Base-by-base conservation (phyloP, 2,329 filamentous ascomycete species). In the Fusarium duplospermum region DNA sequence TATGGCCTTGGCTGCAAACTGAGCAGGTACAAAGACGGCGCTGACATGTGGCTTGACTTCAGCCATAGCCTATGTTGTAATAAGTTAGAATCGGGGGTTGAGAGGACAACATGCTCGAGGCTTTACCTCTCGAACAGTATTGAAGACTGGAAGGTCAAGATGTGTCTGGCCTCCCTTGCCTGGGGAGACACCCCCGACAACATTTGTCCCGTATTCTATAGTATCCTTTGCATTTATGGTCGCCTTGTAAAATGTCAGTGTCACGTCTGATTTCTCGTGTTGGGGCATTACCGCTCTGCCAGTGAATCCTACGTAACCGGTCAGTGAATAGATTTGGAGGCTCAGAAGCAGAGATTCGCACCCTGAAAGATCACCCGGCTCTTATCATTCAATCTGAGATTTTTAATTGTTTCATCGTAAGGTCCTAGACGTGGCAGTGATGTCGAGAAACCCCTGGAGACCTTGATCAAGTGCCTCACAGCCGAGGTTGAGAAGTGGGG, bases 21-120 rank as follows among this genome's bases (percentile, higher is more conserved):
- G 87, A 2, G 92, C 92, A 0, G 92, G 91, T 0, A 94, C 92
- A 71, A 93, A 94, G n/a, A 94, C 91, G 2, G 91, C 91, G 10
- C 90, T 93, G 11, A 91, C 92, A 80, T 93, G 89, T 1, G 92
- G 92, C 6, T 81, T 80, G 7, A 83, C 77, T 4, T 75, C 22
- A 2, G 74, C 36, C 73, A 84, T 79, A 1, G 83, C 82, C 83
- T 84, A 27, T 1, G 1, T 2, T 6, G 22, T 13, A 24, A 13
- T 2, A 9, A 22, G 42, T 40, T 31, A 56, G 20, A 9, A 29
- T 13, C 59, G 29, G 2, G 6, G 5, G 3, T 4, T 14, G 2
- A 4, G 8, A 7, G 9, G 10, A 0, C 45, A 4, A 9, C n/a
- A 10, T 31, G 6, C 9, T 8, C 7, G 9, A 9, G 4, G 27